These are phyloP conservation scores for Fraxinus velutina DNA, from an alignment of 305 asterid species.

Conservation along the genomic window DNA sequence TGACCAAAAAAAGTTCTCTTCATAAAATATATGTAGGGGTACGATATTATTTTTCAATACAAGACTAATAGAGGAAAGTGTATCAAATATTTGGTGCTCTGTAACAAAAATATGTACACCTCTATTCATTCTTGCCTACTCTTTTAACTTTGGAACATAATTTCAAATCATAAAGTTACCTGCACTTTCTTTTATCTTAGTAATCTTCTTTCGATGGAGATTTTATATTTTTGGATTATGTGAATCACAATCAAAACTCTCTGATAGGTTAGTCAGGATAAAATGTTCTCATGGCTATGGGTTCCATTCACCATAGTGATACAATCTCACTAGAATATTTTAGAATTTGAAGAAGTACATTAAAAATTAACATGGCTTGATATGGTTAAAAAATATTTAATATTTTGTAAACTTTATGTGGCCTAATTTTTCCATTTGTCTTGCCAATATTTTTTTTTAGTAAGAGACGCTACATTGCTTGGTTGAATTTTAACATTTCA, in stretches of 20 bases:
- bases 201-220: neutral
- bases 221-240: neutral
- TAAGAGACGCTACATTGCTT: slow-evolving; percentile 17
- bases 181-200: neutral
- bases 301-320: neutral
- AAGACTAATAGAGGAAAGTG: neutral
- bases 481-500: slow-evolving; percentile 38
- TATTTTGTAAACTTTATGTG: slow-evolving; percentile 20
- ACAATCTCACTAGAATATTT: neutral
- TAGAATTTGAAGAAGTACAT: neutral
- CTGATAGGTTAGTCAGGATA: neutral
- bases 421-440: slow-evolving; percentile 24
- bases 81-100: neutral
- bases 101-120: neutral
- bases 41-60: neutral
- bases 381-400: neutral
- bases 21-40: neutral
- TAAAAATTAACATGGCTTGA: neutral
- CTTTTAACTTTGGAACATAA: neutral
- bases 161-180: neutral
- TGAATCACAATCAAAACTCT: neutral
- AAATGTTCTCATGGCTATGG: neutral
- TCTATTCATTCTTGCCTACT: neutral
- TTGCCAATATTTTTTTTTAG: slow-evolving; percentile 22
- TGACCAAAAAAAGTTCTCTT: neutral